Base-by-base conservation (phyloP, 2,329 filamentous ascomycete genomes). In the Fusarium haematococcum region DNA sequence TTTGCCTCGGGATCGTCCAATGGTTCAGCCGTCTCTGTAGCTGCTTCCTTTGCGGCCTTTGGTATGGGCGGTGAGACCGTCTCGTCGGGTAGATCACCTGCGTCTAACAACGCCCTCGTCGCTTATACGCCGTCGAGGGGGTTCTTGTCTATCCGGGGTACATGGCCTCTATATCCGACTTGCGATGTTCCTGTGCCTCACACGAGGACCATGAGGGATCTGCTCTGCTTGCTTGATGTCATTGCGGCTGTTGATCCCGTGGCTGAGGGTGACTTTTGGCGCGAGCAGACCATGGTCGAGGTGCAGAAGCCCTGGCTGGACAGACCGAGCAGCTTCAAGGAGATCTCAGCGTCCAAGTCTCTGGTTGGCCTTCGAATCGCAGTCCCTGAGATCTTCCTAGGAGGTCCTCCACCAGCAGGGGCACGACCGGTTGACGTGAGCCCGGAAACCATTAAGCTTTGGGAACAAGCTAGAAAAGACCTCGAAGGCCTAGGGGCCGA, bases 1-100 rank as follows among this genome's bases (percentile, higher is more conserved):
- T 90, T 87, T 76, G 87, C 85, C 0, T 90, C 88, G 0, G 89
- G 89, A 0, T 90, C 88, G 0, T 90, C 88, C 0, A 90, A 90
- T 71, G 88, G 89, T 3, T 86, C 86, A 2, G 89, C 84, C 0
- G 86, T 85, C 0, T 85, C 88, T 13, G 33, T 39, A 6, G 33
- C 54, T 39, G 33, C 33, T 5, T 58, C 54, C 9, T 30, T 58
- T 27, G 54, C 54, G 20, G 54, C 54, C 2, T 58, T 58, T n/a
- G 54, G 54, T 6, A 58, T 58, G 32, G 54, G 54, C 6, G 54
- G 32, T 2, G 54, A 58, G 23, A 58, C 54, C 4, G 54, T 58
- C 33, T 58, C 54, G 54, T 58, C 54, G 1, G 54, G 54, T 3
- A 35, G 54, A 23, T 58, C 54, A 1, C 54, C 54, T 0, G 54